Base-by-base conservation (phyloP, 1,284 basidiomycete genomes). In the Tilletia setariae region DNA sequence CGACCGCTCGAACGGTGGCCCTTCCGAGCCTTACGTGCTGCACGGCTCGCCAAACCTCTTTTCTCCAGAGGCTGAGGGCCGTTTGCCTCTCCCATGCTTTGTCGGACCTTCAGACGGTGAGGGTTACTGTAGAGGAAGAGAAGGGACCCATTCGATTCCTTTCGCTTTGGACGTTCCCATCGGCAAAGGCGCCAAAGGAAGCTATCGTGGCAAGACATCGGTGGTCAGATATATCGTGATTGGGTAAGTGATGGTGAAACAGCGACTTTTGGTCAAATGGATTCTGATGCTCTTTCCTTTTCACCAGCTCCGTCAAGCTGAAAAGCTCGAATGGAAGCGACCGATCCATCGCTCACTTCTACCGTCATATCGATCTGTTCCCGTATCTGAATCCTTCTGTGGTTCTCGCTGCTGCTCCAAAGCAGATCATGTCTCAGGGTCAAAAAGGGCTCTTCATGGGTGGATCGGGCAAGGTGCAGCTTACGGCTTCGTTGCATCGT, bases 341-440 rank as follows among this genome's bases (percentile, higher is more conserved):
- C 77, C 86, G 89, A 8, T 92, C 91, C 4, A 90, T 96, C 62
- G 91, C 93, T 0, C 94, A 97, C 83, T 95, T 96, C 81, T 96
- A 95, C 83, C 89, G 94, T 1, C 86, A 90, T 46, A 89, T 93
- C 77, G 88, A 90, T 66, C 85, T 96, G 35, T 93, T 90, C 86
- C 93, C 94, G 0, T 89, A 89, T 65, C 84, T 94, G 30, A 87
- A 92, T 71, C 88, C 90, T 0, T 84, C 87, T 4, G 75, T 85
- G 2, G 86, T 89, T 15, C 87, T 96, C 7, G 86, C 89, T 0
- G 86, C 89, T 1, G 86, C 89, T 1, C 83, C 86, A 7, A 84
- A 87, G 53, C 89, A 90, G 2, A 83, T 93, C 51, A 86, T 88
- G 72, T 88, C 87, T 19, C 86, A 86, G 21, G 86, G 86, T 1